Conservation (phyloP, 192 early-diverging fungal genomes). For the Coemansia sp. region DNA sequence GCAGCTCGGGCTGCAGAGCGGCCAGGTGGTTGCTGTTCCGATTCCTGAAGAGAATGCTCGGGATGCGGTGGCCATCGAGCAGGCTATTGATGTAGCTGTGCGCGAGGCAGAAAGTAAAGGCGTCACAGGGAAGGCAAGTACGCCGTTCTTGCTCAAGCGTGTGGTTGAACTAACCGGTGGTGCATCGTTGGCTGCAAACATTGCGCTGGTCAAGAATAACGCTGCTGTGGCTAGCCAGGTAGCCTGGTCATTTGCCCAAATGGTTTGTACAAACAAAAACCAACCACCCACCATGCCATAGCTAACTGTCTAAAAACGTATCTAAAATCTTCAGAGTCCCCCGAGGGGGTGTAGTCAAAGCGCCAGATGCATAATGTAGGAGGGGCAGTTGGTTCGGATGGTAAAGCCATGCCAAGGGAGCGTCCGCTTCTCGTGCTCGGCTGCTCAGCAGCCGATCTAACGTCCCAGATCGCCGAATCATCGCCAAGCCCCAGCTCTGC, state of each 20-base stretch:
- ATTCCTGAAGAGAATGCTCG: conserved; percentile 72
- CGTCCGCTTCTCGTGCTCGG: conserved; percentile 78
- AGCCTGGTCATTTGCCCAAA: conserved; percentile 53
- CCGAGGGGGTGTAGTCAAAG: conserved; percentile 1
- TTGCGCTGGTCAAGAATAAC: conserved; percentile 91
- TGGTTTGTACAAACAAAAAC: conserved; percentile 14
- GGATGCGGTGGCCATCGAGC: conserved; percentile 65
- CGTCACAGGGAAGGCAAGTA: conserved; percentile 83
- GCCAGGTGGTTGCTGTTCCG: conserved; percentile 87
- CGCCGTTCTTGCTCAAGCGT: conserved; percentile 89
- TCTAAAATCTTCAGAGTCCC: too few relatives aligned
- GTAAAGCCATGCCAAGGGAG: neutral
- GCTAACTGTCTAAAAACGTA: too few relatives aligned
- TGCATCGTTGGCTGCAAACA: conserved; percentile 65
- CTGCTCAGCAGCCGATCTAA: conserved; percentile 85
- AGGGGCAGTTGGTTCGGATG: neutral
- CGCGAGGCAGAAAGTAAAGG: conserved; percentile 64
- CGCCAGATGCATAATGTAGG: neutral
- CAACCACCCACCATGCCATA: too few relatives aligned
- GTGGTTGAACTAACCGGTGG: conserved; percentile 84
- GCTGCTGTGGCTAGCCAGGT: conserved; percentile 80
- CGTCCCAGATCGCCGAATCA: conserved; percentile 11
- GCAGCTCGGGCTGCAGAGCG: conserved; percentile 67
- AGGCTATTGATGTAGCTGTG: conserved; percentile 71
- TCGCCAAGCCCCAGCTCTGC: neutral